Evolutionary conservation across 2,329 filamentous ascomycete genomes (phyloP), one percentile per base, ranked within the genome.

Genomic region (Chrysosporium keratinophilum): DNA sequence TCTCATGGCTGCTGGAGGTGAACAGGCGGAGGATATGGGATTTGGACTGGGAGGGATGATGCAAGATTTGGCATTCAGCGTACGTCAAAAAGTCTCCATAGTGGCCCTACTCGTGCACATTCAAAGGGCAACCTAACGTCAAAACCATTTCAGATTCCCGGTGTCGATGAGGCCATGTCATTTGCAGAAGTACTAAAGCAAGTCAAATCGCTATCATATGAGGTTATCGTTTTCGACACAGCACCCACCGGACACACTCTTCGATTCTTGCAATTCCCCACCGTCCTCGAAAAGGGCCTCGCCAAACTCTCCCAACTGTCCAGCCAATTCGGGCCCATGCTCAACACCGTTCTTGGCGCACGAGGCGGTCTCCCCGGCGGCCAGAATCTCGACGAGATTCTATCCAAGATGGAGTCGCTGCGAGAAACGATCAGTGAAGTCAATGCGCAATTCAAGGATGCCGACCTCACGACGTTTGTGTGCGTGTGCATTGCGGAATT

Each of bases 151-250:
- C 23, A 95, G 88, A 98, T 98, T 58, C 93, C 93, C 15, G 93
- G 93, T 73, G 95, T 98, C 58, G 93, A 98, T 69, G 93, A 98
- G 73, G 93, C 93, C 70, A 98, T 98, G 93, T 96, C 90, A 54
- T 98, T 98, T 68, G 93, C 93, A 69, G 93, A 98, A 76, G 93
- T 98, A 60, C 80, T 98, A 65, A 98, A 98, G 74, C 93, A 98
- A 74, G 93, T 98, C 75, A 97, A 97, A 75, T 95, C 88, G 40
- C 86, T 97, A 68, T 95, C 89, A 48, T 98, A 98, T 80, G 93
- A 97, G 71, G 88, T 91, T 65, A 97, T 98, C 74, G 88, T 98
- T 71, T 98, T 98, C 80, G 93, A 98, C 72, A 98, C 93, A 34
- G 93, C 93, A 2, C 93, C 93, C 14, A 98, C 93, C 14, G 93